Base-by-base conservation (phyloP, 2,329 filamentous ascomycete species). In the Bipolaris gigantea region DNA sequence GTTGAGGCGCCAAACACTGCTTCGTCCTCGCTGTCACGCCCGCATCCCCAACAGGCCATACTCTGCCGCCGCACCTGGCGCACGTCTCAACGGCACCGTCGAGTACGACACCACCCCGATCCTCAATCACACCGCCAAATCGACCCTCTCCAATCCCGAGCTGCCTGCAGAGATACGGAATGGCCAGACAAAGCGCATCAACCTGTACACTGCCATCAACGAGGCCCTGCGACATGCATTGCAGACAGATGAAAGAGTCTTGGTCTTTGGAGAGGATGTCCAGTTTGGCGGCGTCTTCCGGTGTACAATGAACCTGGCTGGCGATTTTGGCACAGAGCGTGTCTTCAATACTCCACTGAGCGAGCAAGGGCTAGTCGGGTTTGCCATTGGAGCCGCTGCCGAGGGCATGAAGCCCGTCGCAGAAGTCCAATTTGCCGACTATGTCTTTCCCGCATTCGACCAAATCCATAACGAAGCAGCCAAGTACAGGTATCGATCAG, bases 321-420 rank as follows among this genome's bases (percentile, higher is more conserved):
- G 92, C 58, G 90, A 90, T 51, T 96, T 94, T 73, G 94, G 94
- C 8, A 83, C 85, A 2, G 89, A 94, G 53, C 83, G 94, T 53
- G 92, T 99, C 32, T 99, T 99, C 81, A 97, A 99, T 76, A 97
- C 92, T 16, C 94, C 94, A 0, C 77, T 99, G 63, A 90, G 88
- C 32, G 94, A 99, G 73, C 94, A 97, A 75, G 94, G 93, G 1
- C 93, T 99, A 62, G 83, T 95, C 55, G 94, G 94, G 0, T 97
- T 97, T 70, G 94, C 88, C 10, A 92, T 97, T 62, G 94, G 94
- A 2, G 85, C 88, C 33, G 92, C 93, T 0, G 90, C 90, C 6
- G 89, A 96, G 77, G 93, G 93, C 21, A 92, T 96, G 89, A 88
- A 89, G 53, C 91, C 94, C 0, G 85, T 97, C 21, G 93, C 93